Evolutionary conservation across 169 alveolate species (phyloP).

Genomic region (Toxoplasma gondii): DNA sequence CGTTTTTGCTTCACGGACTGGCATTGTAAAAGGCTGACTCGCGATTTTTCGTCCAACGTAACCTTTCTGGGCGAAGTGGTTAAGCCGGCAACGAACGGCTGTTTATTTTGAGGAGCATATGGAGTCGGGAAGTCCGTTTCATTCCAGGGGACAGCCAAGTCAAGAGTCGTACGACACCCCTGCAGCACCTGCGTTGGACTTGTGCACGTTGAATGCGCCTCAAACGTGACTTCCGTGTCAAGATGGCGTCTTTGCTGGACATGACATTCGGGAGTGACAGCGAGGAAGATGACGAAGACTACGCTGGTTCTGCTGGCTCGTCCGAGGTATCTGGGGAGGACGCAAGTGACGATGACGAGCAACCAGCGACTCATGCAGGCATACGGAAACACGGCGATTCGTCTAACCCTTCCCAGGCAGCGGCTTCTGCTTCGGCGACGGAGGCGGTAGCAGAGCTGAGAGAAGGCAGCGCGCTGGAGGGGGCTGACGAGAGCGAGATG

Average conservation of each 20-base stretch:
- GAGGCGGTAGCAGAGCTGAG: background rate
- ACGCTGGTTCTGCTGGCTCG: background rate
- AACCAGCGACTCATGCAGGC: background rate
- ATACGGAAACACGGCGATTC: background rate
- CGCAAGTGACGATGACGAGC: background rate
- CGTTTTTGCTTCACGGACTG: no score
- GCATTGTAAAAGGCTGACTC: no score
- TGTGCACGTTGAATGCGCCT: no score
- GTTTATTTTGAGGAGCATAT: no score
- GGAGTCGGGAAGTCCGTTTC: no score
- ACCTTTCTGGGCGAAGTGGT: no score
- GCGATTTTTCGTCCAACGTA: no score
- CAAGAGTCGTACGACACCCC: no score
- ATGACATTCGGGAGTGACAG: background rate
- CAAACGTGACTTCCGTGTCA: no score
- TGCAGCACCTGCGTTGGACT: no score
- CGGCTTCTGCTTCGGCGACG: background rate
- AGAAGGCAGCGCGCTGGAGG: background rate
- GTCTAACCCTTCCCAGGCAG: background rate
- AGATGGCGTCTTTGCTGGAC: background rate
- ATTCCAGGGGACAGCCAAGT: no score
- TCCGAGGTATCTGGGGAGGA: background rate
- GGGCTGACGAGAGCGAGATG: background rate
- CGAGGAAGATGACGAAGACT: slow-evolving; percentile 27
- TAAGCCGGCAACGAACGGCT: no score